Evolutionary conservation across 306 rosid species (phyloP).

Genomic region (Cyclanthera cordifolia): DNA sequence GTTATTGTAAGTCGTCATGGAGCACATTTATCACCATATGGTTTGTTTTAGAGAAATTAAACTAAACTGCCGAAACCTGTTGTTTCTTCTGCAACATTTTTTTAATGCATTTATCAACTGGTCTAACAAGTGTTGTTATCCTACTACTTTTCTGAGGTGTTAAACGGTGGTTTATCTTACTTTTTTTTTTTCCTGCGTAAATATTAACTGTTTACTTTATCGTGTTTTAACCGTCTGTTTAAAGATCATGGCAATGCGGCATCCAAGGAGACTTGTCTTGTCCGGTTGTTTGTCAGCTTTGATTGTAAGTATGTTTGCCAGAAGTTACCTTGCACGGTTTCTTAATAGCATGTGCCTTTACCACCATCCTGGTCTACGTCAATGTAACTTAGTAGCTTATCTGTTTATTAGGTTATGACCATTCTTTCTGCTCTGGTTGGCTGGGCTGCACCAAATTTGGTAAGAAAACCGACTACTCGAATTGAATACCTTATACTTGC

Average conservation of each 20-base stretch:
- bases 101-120: neutral
- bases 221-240: conserved; percentile 24
- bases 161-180: neutral
- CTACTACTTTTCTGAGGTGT: neutral
- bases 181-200: neutral
- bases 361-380: neutral
- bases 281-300: conserved; percentile 70
- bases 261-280: conserved; percentile 80
- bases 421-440: conserved; percentile 84
- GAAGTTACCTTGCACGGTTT: neutral
- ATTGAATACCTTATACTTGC: conserved; percentile 1
- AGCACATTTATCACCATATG: neutral
- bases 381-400: conserved; percentile 13
- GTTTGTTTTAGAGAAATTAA: neutral
- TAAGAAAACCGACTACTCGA: conserved; percentile 20
- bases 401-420: conserved; percentile 73
- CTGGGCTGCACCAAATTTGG: conserved; percentile 96
- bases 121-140: neutral
- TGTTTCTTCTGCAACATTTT: neutral
- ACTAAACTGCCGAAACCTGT: neutral
- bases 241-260: conserved; percentile 89
- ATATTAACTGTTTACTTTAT: conserved; percentile 4
- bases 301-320: conserved; percentile 43
- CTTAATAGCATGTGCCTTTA: neutral
- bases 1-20: neutral